Percentiles rank a stretch among this genome's conserved stretches.
Evolutionary conservation across 139 green algal species (phyloP).

Genomic region (Chlorella sp.): DNA sequence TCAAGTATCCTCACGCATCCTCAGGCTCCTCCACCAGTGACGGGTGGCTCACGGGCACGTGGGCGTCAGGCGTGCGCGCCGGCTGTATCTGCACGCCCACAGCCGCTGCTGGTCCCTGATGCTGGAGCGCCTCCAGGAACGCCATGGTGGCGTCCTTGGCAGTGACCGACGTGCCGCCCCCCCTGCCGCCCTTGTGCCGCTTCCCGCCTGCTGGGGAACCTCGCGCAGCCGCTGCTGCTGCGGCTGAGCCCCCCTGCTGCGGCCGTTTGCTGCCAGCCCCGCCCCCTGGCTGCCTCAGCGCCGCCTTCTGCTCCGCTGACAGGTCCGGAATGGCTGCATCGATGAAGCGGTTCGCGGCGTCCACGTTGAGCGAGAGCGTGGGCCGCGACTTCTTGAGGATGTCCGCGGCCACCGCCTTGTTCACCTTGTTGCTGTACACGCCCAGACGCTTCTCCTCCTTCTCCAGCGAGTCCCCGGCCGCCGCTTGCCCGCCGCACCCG

Average conservation of each 20-base stretch:
- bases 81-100: no score
- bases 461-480: neutral
- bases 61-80: no score
- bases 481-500: neutral
- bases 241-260: no score
- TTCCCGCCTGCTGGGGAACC: no score
- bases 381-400: neutral
- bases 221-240: no score
- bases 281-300: no score
- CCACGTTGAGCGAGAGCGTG: neutral
- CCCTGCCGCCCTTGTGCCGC: neutral
- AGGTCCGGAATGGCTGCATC: neutral
- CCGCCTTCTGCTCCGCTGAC: neutral
- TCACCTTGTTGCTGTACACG: neutral
- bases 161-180: neutral
- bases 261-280: no score
- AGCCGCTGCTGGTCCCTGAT: neutral
- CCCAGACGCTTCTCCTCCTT: neutral
- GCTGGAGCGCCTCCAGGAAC: neutral
- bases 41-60: no score
- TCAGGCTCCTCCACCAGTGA: no score
- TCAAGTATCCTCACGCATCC: no score
- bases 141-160: neutral
- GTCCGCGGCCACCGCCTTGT: neutral
- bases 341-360: neutral